Evolutionary conservation across 2,329 filamentous ascomycete genomes (phyloP).

Genomic region (Curvularia lunata): DNA sequence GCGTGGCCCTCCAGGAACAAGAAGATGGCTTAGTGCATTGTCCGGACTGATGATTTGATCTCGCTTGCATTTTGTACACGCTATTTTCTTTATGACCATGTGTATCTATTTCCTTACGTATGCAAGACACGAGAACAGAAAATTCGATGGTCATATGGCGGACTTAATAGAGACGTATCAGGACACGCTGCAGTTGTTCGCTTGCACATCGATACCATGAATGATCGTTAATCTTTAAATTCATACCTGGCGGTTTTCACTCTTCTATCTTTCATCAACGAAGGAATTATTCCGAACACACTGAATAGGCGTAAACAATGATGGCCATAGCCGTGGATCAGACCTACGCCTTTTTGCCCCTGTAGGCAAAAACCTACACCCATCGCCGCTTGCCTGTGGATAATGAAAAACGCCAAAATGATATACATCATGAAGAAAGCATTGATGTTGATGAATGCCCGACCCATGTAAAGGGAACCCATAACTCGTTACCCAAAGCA

Average conservation of each 20-base stretch:
- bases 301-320: slow-evolving; percentile 1
- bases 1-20: slow-evolving; percentile 12
- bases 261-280: background rate
- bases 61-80: too few species aligned
- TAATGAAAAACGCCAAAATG: slow-evolving; percentile 12
- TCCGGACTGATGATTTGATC: background rate
- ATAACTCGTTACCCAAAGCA: slow-evolving; percentile 14
- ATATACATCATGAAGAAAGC: slow-evolving; percentile 7
- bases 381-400: background rate
- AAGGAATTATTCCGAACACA: background rate
- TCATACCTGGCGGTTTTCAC: background rate
- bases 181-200: background rate
- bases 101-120: background rate
- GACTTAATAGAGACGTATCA: background rate
- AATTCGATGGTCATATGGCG: background rate
- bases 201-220: background rate
- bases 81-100: background rate
- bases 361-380: background rate
- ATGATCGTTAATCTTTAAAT: background rate
- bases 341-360: background rate
- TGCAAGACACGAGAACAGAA: background rate
- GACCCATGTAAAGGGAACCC: slow-evolving; percentile 11
- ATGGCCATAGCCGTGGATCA: background rate
- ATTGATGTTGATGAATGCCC: slow-evolving; percentile 12
- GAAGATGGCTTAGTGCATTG: background rate